Evolutionary conservation across 225 moss, liverwort and hornwort species (phyloP), one percentile per base, ranked within the genome.

Genomic region (Thuidium tamariscinum): DNA sequence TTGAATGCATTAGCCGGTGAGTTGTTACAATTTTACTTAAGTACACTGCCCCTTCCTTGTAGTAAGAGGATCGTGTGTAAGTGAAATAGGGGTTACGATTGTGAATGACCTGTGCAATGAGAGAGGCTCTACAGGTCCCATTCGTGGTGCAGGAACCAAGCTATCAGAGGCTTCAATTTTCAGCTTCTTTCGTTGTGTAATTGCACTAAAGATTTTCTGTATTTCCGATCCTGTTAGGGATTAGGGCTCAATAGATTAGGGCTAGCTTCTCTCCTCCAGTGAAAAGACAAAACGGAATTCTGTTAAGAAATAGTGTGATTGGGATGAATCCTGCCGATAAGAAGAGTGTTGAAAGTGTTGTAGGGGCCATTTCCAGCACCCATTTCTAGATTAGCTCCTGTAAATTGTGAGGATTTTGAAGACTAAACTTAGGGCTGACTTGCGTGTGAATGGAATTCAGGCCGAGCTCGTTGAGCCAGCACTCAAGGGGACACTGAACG

Each of bases 401-500:
- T 2, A 8, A 32, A n/a, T n/a, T 23, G 19, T 74, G 82, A 46
- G 51, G 68, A 32, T 59, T 48, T 44, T 6, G 37, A 63, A 55
- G 74, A 77, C 27, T 51, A 5, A 8, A 76, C 16, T 16, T 20
- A 68, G 6, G 75, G 27, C 60, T 60, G 60, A 46, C 4, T 62
- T 71, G 37, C 10, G 71, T 22, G 62, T 39, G 48, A 72, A 44
- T 64, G 63, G 34, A 63, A 57, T 61, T 80, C 91, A 95, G 94
- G 86, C 80, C 29, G 86, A 85, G 56, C 27, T 93, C 36, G 20
- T 92, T 20, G 89, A 91, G 51, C 94, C 94, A 44, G 91, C 95
- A 41, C 16, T 95, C 49, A 81, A 92, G 66, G 94, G 94, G 30
- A 94, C 94, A 14, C 34, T 89, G 54, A 95, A 92, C 72, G 91